Evolutionary conservation across 2,329 filamentous ascomycete species (phyloP).

Genomic region (Ambrosiella cleistominuta): DNA sequence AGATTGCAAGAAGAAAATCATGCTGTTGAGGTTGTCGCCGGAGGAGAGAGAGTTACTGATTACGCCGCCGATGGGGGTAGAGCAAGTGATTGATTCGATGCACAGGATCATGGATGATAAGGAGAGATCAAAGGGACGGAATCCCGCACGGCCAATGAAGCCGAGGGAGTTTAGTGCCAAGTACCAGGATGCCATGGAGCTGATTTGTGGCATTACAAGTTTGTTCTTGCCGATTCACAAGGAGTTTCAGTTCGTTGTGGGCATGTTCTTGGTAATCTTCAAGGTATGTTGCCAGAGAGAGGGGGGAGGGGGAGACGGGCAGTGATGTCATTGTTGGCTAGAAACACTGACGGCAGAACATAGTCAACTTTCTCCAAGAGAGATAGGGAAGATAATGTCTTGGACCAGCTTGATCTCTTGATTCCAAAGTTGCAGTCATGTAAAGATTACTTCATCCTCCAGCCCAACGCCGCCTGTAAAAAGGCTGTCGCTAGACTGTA

Average conservation of each 20-base stretch:
- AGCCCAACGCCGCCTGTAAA: slow-evolving; percentile 7
- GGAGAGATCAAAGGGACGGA: background rate
- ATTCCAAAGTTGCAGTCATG: background rate
- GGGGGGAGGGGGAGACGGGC: background rate
- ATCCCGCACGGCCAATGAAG: background rate
- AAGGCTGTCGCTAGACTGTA: slow-evolving; percentile 5
- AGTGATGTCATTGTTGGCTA: background rate
- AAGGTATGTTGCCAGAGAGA: background rate
- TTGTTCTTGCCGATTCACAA: slow-evolving; percentile 1
- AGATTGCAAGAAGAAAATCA: slow-evolving; percentile 8
- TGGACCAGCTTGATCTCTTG: slow-evolving; percentile 2
- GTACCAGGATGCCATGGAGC: background rate
- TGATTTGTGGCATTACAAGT: background rate
- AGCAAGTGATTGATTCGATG: background rate
- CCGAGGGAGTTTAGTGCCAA: background rate
- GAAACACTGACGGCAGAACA: background rate
- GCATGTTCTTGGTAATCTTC: slow-evolving; percentile 9
- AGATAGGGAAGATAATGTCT: slow-evolving; percentile 7
- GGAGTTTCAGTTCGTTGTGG: slow-evolving; percentile 5
- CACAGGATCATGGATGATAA: slow-evolving; percentile 1
- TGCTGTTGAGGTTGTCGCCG: slow-evolving; percentile 1
- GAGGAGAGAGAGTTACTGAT: slow-evolving; percentile 4
- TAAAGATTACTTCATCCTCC: slow-evolving; percentile 1
- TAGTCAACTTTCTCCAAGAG: slow-evolving; percentile 7
- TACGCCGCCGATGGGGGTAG: background rate